A percentile compares a stretch with the other conserved stretches of the same genome.
Evolutionary conservation across 2,329 filamentous ascomycete species (phyloP).

Genomic region (Nothopassalora personata): DNA sequence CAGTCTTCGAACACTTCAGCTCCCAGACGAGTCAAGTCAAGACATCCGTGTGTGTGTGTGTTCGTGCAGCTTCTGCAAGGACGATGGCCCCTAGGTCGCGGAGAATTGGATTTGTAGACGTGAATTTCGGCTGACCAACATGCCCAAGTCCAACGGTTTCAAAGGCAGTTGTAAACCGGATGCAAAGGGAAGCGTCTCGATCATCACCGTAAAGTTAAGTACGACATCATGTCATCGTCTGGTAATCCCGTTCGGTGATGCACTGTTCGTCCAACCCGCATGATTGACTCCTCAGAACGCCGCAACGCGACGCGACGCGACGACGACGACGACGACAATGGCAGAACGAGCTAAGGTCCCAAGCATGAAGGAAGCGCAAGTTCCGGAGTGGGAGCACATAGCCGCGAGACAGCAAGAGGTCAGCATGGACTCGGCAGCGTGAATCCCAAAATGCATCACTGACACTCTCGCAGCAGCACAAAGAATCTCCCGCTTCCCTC

Average conservation of each 20-base stretch:
- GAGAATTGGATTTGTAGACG: neutral
- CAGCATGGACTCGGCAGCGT: neutral
- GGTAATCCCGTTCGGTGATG: neutral
- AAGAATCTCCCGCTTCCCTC: constrained; percentile 49
- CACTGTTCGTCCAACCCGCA: neutral
- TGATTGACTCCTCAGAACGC: neutral
- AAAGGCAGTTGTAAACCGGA: neutral
- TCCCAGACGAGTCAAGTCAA: too few species aligned
- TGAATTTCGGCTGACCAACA: neutral
- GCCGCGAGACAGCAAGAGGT: constrained; percentile 7
- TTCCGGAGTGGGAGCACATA: constrained; percentile 23
- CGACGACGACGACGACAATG: neutral
- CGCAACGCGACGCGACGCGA: neutral
- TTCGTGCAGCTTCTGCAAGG: too few species aligned
- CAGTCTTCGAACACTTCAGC: too few species aligned
- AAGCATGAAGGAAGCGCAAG: constrained; percentile 13
- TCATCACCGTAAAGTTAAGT: neutral
- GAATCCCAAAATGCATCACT: too few species aligned
- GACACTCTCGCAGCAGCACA: constrained; percentile 15
- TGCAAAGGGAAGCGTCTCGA: neutral
- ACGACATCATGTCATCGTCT: neutral
- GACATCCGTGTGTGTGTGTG: too few species aligned
- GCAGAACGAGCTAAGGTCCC: constrained; percentile 1
- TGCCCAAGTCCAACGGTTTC: neutral
- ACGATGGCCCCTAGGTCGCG: too few species aligned